phyloP scores from a whole-genome alignment of 129 eudicot genomes.

The Mikania micrantha region DNA sequence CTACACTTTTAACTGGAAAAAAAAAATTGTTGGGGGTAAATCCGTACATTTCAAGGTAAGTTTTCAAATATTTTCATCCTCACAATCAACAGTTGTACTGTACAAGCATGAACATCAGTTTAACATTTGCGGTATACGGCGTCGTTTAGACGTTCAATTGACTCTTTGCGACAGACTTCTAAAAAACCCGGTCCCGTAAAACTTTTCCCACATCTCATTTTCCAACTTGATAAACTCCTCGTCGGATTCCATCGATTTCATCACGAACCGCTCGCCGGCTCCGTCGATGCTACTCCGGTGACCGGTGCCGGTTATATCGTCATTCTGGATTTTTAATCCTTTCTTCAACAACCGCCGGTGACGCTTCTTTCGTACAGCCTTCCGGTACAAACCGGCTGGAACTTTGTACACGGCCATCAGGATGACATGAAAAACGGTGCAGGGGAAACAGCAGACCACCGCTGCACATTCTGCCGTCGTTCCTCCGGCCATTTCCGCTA shows the following conservation, averaged over 20 bases:
- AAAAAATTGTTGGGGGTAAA: conserved; percentile 18
- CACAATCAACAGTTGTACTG: conserved; percentile 14
- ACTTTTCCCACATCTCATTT: conserved; percentile 79
- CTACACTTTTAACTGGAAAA: not conserved
- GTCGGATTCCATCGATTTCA: conserved; percentile 26
- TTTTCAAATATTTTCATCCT: not conserved
- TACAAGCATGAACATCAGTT: conserved; percentile 11
- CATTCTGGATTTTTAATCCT: conserved; percentile 23
- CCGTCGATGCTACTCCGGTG: conserved; percentile 20
- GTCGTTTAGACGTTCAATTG: conserved; percentile 11
- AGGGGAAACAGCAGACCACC: conserved; percentile 67
- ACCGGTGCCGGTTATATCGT: not conserved
- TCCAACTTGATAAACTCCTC: conserved; percentile 54
- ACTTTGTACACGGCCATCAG: conserved; percentile 60
- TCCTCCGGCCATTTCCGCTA: conserved; percentile 74
- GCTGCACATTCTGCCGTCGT: conserved; percentile 89
- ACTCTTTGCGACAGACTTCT: conserved; percentile 52
- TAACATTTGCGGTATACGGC: not conserved
- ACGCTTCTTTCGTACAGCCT: conserved; percentile 44
- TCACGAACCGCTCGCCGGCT: conserved; percentile 13
- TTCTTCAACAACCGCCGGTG: conserved; percentile 35
- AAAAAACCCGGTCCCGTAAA: conserved; percentile 73
- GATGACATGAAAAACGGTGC: conserved; percentile 41
- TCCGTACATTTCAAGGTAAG: conserved; percentile 2
- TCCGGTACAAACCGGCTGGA: conserved; percentile 68